Evolutionary conservation across 352 stramenopile genomes (phyloP), one percentile per base, ranked within the genome.

Genomic region (Thraustochytrium striatum): DNA sequence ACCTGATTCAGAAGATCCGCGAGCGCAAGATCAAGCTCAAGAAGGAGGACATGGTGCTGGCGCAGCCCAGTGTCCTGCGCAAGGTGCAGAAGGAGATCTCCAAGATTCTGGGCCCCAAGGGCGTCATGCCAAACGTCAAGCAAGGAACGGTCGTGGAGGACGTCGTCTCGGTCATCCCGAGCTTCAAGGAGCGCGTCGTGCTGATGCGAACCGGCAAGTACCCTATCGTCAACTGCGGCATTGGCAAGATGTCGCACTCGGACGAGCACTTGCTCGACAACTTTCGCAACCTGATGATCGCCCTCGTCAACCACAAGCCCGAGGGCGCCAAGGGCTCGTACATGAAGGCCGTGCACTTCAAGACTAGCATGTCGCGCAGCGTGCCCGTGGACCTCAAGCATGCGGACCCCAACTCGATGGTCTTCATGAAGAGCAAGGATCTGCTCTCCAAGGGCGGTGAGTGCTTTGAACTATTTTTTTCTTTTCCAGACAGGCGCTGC

Each of bases 81-180:
- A 81, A 95, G 35, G 89, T 99, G n/a, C 91, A 90, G 52, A 88
- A 91, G 33, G 43, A 75, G 47, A 88, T 98, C 62, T 95, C 92
- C 30, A 87, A 94, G 70, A 87, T 98, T 41, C 88, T 99, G 33
- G 96, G 95, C 81, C 96, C 96, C 32, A 89, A 95, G 69, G 95
- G 95, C 33, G 82, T 99, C 16, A 98, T 99, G 94, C 96, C 96
- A 44, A 99, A 98, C 86, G 90, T 93, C 3, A 99, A 99, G 89
- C 85, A 97, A 19, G 94, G 94, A 32, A 99, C 94, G 8, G 91
- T 99, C 50, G 97, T 92, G 36, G 86, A 89, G 78, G 91, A 97
- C 41, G 90, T 97, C 25, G 87, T 85, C 52, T 87, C 90, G 36
- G 91, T 89, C 33, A 93, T 97, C 80, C 68, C 83, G 2, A 35